These are phyloP conservation scores for Talaromyces amestolkiae DNA, from an alignment of 2,329 filamentous ascomycete species.

Conservation along the genomic window DNA sequence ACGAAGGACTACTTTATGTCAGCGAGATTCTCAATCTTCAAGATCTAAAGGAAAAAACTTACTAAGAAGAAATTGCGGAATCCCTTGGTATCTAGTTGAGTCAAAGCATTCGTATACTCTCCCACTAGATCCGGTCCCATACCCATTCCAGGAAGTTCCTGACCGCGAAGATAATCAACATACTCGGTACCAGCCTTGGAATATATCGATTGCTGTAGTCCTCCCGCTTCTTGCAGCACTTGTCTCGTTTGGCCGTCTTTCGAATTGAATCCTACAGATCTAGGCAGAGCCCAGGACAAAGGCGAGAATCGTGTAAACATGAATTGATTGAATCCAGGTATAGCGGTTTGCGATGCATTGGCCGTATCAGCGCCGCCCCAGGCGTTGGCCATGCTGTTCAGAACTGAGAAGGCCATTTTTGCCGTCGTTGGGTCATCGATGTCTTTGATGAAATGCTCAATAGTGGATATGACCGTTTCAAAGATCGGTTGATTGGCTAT, in stretches of 20 bases:
- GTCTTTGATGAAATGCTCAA: constrained; percentile 80
- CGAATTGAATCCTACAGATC: constrained; percentile 73
- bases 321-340: constrained; percentile 90
- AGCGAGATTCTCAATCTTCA: constrained; percentile 8
- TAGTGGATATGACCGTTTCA: constrained; percentile 78
- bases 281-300: constrained; percentile 84
- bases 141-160: constrained; percentile 48
- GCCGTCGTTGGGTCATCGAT: constrained; percentile 64
- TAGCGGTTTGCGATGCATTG: constrained; percentile 39
- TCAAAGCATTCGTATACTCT: constrained; percentile 47
- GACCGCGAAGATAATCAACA: constrained; percentile 51
- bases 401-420: constrained; percentile 75
- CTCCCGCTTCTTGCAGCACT: constrained; percentile 83
- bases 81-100: constrained; percentile 44
- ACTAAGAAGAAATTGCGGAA: constrained; percentile 52
- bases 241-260: constrained; percentile 85
- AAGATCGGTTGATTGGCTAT: constrained; percentile 82
- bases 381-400: constrained; percentile 76
- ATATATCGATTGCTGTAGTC: constrained; percentile 84
- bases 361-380: constrained; percentile 80
- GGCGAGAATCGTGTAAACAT: constrained; percentile 86
- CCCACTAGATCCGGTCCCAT: constrained; percentile 48
- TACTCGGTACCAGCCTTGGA: constrained; percentile 84
- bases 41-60: constrained; percentile 20
- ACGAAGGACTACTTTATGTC: constrained; percentile 38